A percentile compares a stretch with the other conserved stretches of the same genome.
Conservation (phyloP, 495 filamentous ascomycete species). For the Copromyces sp. region DNA sequence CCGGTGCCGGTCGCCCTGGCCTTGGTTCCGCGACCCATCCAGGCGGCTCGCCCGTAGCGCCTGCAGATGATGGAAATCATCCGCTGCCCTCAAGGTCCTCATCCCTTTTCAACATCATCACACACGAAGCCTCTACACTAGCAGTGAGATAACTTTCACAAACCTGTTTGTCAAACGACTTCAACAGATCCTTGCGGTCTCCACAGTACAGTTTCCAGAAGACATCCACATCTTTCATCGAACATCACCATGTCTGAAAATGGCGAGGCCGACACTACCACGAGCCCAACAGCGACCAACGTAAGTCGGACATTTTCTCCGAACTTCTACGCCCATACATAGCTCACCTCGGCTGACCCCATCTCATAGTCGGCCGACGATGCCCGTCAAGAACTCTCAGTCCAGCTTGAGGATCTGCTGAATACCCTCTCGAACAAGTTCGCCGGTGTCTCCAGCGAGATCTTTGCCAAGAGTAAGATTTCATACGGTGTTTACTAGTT, state of each 20-base stretch:
- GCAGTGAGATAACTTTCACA: background rate
- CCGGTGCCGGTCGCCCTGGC: background rate
- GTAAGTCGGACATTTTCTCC: constrained; percentile 14
- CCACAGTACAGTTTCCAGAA: background rate
- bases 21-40: background rate
- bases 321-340: background rate
- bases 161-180: background rate
- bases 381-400: constrained; percentile 52
- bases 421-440: constrained; percentile 79
- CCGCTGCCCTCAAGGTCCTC: background rate
- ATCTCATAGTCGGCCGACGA: constrained; percentile 26
- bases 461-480: constrained; percentile 75
- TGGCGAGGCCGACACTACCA: constrained; percentile 13
- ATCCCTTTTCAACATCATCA: background rate
- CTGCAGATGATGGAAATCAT: background rate
- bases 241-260: constrained; percentile 19
- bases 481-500: background rate
- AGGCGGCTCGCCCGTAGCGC: background rate
- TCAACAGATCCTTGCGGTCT: background rate
- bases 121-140: background rate
- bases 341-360: background rate
- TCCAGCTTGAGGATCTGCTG: constrained; percentile 74
- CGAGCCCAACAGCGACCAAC: constrained; percentile 18
- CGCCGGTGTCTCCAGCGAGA: constrained; percentile 64
- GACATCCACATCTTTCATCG: background rate